A percentile compares a stretch with the other conserved stretches of the same genome.
These are phyloP conservation scores for Gossypium raimondii DNA, from an alignment of 345 rosid genomes.

Conservation along the genomic window DNA sequence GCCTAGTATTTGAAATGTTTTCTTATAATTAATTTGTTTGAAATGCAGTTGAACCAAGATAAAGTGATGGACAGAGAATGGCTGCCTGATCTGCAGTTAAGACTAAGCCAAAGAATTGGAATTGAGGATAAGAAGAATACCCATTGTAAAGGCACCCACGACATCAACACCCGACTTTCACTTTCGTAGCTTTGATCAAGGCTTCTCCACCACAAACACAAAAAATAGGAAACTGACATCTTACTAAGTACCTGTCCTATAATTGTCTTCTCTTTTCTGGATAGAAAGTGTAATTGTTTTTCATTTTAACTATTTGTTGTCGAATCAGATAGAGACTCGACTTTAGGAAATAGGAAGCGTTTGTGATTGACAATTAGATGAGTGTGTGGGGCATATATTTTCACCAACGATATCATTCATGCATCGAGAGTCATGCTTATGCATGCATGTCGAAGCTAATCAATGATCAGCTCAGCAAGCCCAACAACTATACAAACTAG, in stretches of 20 bases:
- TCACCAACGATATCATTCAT: neutral
- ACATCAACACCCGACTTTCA: slow-evolving; percentile 40
- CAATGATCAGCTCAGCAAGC: neutral
- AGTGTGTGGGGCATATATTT: neutral
- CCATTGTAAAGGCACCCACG: slow-evolving; percentile 25
- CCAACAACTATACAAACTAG: no score
- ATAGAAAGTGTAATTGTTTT: neutral
- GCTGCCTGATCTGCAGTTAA: slow-evolving; percentile 40
- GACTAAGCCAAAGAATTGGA: slow-evolving; percentile 36
- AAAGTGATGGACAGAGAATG: slow-evolving; percentile 26
- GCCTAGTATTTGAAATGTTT: neutral
- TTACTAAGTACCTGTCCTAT: slow-evolving; percentile 18
- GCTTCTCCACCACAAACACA: neutral
- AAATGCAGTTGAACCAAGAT: slow-evolving; percentile 29
- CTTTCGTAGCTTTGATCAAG: slow-evolving; percentile 31
- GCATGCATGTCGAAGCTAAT: neutral
- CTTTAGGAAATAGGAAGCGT: neutral
- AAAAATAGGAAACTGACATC: slow-evolving; percentile 20
- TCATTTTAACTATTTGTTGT: neutral
- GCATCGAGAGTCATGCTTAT: neutral
- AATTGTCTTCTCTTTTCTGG: neutral
- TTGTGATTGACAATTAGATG: neutral
- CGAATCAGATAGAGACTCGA: slow-evolving; percentile 7
- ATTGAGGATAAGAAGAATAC: slow-evolving; percentile 20
- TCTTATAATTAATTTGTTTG: neutral